A percentile compares a stretch with the other conserved stretches of the same genome.
Conservation (phyloP, 2,329 filamentous ascomycete species). For the Aureobasidium leucospermi region DNA sequence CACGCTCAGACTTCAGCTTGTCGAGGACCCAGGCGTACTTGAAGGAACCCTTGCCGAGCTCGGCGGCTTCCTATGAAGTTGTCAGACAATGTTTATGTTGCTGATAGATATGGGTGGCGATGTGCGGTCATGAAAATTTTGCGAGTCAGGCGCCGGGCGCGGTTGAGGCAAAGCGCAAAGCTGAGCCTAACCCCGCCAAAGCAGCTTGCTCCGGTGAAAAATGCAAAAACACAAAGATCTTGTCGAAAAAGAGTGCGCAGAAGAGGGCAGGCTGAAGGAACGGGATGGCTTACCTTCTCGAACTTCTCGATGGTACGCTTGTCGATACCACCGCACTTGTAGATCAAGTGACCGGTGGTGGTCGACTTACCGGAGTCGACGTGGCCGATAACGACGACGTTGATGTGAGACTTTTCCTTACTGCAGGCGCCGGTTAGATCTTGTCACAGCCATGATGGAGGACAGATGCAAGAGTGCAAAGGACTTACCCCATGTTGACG, state of each 20-base stretch:
- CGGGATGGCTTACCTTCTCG: slow-evolving; percentile 72
- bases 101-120: slow-evolving; percentile 18
- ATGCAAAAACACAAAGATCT: neutral
- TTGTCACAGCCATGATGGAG: neutral
- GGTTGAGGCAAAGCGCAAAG: slow-evolving; percentile 15
- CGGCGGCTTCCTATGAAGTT: slow-evolving; percentile 75
- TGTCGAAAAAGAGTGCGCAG: neutral
- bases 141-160: neutral
- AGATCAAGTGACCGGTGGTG: slow-evolving; percentile 91
- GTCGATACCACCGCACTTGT: slow-evolving; percentile 99
- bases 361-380: slow-evolving; percentile 99
- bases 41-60: slow-evolving; percentile 99
- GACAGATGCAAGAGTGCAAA: neutral
- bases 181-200: slow-evolving; percentile 17
- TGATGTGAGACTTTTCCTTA: slow-evolving; percentile 93
- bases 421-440: slow-evolving; percentile 39
- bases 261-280: slow-evolving; percentile 11
- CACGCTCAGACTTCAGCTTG: slow-evolving; percentile 99
- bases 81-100: slow-evolving; percentile 7
- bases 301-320: slow-evolving; percentile 99
- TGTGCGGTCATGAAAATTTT: slow-evolving; percentile 19
- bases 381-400: slow-evolving; percentile 97
- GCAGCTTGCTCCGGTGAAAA: slow-evolving; percentile 14
- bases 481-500: slow-evolving; percentile 55
- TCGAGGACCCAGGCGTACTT: slow-evolving; percentile 99